A percentile compares a stretch with the other conserved stretches of the same genome.
phyloP scores from a whole-genome alignment of 352 stramenopile species.

The Phytophthora rubi region DNA sequence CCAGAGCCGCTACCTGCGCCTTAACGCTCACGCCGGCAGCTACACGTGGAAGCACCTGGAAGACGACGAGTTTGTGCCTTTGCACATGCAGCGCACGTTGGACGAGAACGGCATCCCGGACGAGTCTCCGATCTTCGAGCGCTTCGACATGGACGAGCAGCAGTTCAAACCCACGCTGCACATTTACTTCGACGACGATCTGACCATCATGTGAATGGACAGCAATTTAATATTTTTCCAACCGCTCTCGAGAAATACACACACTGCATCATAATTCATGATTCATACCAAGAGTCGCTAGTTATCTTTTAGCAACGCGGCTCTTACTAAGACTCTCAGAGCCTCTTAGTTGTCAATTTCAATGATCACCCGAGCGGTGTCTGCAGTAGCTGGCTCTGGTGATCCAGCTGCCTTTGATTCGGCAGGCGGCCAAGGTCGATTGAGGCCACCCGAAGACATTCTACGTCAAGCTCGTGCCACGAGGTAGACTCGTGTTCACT shows the following conservation, averaged over 20 bases:
- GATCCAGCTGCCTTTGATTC: conserved; percentile 17
- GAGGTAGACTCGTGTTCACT: conserved; percentile 13
- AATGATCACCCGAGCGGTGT: conserved; percentile 34
- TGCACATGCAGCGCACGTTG: conserved; percentile 90
- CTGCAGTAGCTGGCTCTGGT: conserved; percentile 18
- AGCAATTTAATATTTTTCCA: not conserved
- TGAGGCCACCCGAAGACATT: conserved; percentile 46
- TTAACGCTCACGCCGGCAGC: conserved; percentile 90
- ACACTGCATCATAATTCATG: not conserved
- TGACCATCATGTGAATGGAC: conserved; percentile 68
- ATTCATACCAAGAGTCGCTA: conserved; percentile 17
- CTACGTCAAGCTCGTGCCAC: conserved; percentile 54
- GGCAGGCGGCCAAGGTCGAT: conserved; percentile 10
- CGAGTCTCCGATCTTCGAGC: conserved; percentile 81
- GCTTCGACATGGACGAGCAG: conserved; percentile 90
- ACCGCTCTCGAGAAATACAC: not conserved
- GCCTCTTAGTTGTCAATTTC: not conserved
- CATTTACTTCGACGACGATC: conserved; percentile 95
- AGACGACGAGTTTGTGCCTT: conserved; percentile 87
- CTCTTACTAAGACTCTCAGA: not conserved
- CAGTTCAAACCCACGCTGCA: conserved; percentile 89
- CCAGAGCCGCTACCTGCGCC: conserved; percentile 82
- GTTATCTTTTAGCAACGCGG: not conserved
- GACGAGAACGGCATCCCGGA: conserved; percentile 90
- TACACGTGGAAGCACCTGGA: conserved; percentile 94